Conservation (phyloP, 1,284 basidiomycete genomes). For the Cyathus pygmaeus region DNA sequence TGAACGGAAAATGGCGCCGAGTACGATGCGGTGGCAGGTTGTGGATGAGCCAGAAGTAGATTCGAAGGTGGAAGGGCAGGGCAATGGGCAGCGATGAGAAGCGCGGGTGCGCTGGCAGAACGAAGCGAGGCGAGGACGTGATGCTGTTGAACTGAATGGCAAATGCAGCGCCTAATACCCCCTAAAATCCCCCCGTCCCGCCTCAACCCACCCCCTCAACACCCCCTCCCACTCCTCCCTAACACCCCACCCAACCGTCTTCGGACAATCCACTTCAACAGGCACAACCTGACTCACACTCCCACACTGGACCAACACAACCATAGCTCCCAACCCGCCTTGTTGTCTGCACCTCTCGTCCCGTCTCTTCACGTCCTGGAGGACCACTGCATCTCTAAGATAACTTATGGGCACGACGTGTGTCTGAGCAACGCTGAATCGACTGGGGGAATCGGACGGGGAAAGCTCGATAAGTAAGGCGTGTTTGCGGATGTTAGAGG, state of each 20-base stretch:
- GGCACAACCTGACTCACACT: conserved; percentile 83
- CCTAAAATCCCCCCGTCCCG: conserved; percentile 77
- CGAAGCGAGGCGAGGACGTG: no score
- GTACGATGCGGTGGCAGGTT: no score
- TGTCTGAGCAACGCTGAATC: conserved; percentile 69
- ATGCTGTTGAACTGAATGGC: no score
- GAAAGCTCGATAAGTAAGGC: conserved; percentile 76
- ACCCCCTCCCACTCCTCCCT: conserved; percentile 77
- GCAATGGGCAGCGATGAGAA: no score
- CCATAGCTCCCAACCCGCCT: conserved; percentile 77
- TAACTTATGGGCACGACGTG: conserved; percentile 76
- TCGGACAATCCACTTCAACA: conserved; percentile 80
- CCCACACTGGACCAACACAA: conserved; percentile 79
- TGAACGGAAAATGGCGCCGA: no score
- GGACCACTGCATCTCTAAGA: conserved; percentile 77
- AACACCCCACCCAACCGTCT: conserved; percentile 76
- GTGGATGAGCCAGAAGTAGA: no score
- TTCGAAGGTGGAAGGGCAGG: no score
- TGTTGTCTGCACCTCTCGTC: conserved; percentile 77
- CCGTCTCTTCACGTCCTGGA: conserved; percentile 76
- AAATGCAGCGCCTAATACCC: no score
- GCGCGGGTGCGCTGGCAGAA: no score
- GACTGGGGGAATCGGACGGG: conserved; percentile 15
- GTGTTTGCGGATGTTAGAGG: conserved; percentile 77
- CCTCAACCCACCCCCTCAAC: conserved; percentile 73